Conservation (phyloP, 345 rosid species). For the Cardamine resedifolia region DNA sequence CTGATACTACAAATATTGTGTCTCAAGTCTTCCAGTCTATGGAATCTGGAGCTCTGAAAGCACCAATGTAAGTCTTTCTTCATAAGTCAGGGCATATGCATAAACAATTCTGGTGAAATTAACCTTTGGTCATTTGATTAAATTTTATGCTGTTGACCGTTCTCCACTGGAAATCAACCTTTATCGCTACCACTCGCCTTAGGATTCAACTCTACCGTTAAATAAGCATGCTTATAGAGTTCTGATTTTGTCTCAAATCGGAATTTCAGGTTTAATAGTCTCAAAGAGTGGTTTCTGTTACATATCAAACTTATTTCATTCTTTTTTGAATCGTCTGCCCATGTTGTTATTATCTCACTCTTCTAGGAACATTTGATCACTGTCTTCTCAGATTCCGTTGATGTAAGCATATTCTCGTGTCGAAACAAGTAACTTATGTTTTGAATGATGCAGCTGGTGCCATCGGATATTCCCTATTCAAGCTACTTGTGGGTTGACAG, state of each 20-base stretch:
- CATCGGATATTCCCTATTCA: slow-evolving; percentile 93
- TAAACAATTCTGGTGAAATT: background rate
- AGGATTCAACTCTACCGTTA: background rate
- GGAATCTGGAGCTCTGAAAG: slow-evolving; percentile 57
- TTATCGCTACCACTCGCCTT: background rate
- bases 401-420: slow-evolving; percentile 1
- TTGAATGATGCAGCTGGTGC: slow-evolving; percentile 73
- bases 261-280: background rate
- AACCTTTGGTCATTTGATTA: slow-evolving; percentile 13
- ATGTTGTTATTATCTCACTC: background rate
- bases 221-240: background rate
- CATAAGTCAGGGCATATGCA: background rate
- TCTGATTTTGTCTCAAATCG: background rate
- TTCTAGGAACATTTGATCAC: background rate
- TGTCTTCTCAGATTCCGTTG: background rate
- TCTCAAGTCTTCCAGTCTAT: slow-evolving; percentile 52
- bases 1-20: slow-evolving; percentile 46
- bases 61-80: slow-evolving; percentile 60
- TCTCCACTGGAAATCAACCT: too few species aligned
- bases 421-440: slow-evolving; percentile 16
- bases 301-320: background rate
- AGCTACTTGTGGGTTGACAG: slow-evolving; percentile 76
- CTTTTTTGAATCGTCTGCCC: background rate
- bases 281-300: slow-evolving; percentile 4
- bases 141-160: background rate